Conservation (phyloP, 2,329 filamentous ascomycete genomes). For the Nothophoma quercina region DNA sequence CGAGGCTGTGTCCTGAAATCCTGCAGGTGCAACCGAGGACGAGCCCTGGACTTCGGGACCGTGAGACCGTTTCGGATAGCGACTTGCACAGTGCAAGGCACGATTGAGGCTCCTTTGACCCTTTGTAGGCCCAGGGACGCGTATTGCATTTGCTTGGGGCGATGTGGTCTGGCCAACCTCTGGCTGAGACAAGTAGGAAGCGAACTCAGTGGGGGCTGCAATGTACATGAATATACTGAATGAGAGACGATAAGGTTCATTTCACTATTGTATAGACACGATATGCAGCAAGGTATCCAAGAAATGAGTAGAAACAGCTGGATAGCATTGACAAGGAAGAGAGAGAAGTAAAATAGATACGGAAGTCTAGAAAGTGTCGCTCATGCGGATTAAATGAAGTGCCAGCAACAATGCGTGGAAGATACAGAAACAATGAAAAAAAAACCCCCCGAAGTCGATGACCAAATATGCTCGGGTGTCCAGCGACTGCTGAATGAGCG, state of each 20-base stretch:
- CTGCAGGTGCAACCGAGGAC: slow-evolving; percentile 9
- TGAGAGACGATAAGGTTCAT: not conserved
- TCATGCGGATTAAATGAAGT: not conserved
- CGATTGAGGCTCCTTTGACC: slow-evolving; percentile 4
- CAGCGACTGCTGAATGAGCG: not conserved
- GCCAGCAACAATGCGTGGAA: not conserved
- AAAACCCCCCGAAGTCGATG: not conserved
- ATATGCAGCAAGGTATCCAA: slow-evolving; percentile 7
- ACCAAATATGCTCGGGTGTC: not conserved
- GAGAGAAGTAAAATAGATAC: slow-evolving; percentile 23
- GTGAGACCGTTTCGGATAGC: slow-evolving; percentile 11
- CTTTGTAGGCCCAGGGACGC: not conserved
- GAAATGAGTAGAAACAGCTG: not conserved
- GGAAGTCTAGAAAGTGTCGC: slow-evolving; percentile 21
- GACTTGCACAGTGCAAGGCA: not conserved
- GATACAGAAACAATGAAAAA: not conserved
- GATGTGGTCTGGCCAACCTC: not conserved
- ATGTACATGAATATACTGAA: not conserved
- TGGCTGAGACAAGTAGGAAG: not conserved
- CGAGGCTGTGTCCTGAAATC: slow-evolving; percentile 20
- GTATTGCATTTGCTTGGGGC: not conserved
- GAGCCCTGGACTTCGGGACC: not conserved
- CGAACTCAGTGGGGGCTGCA: not conserved
- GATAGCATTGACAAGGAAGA: slow-evolving; percentile 28
- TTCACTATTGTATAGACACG: not conserved